Percentiles rank a stretch among this genome's conserved stretches.
phyloP scores from a whole-genome alignment of 768 basidiomycete species.

The Agaricus blazei region DNA sequence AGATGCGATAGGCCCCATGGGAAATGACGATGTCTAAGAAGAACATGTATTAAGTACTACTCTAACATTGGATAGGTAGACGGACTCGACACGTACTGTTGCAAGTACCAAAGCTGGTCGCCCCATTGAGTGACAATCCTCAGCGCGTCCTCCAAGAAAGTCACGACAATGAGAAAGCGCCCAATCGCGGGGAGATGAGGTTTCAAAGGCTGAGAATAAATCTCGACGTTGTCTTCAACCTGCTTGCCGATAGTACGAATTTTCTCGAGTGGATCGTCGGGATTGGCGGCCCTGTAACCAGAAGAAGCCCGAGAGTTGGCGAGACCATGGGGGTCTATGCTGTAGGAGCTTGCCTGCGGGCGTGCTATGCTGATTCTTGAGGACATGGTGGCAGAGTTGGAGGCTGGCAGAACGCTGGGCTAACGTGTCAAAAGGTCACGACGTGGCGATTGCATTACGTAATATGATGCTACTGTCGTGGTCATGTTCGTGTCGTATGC shows the following conservation, averaged over 20 bases:
- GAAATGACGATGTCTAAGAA: constrained; percentile 83
- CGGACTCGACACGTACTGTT: constrained; percentile 58
- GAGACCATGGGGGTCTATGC: constrained; percentile 74
- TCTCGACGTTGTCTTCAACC: constrained; percentile 90
- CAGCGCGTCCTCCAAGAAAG: constrained; percentile 95
- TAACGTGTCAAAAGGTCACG: constrained; percentile 43
- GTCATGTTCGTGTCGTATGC: neutral
- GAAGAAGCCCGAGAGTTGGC: constrained; percentile 64
- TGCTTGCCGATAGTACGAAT: constrained; percentile 63
- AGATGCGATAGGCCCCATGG: constrained; percentile 93
- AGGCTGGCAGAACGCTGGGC: constrained; percentile 16
- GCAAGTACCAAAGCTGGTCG: constrained; percentile 98
- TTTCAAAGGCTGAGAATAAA: constrained; percentile 87
- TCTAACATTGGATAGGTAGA: neutral
- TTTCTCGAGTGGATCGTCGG: constrained; percentile 79
- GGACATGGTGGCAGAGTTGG: constrained; percentile 50
- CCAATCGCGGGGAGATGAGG: constrained; percentile 94
- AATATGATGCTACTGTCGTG: constrained; percentile 13
- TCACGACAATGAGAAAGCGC: constrained; percentile 95
- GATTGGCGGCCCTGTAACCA: constrained; percentile 76
- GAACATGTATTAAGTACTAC: constrained; percentile 10
- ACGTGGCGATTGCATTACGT: constrained; percentile 42
- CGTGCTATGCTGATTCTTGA: constrained; percentile 82
- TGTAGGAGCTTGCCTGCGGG: constrained; percentile 56
- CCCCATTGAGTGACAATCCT: constrained; percentile 92